These are phyloP conservation scores for Alternaria sp. DNA, from an alignment of 2,329 filamentous ascomycete species.

Conservation along the genomic window DNA sequence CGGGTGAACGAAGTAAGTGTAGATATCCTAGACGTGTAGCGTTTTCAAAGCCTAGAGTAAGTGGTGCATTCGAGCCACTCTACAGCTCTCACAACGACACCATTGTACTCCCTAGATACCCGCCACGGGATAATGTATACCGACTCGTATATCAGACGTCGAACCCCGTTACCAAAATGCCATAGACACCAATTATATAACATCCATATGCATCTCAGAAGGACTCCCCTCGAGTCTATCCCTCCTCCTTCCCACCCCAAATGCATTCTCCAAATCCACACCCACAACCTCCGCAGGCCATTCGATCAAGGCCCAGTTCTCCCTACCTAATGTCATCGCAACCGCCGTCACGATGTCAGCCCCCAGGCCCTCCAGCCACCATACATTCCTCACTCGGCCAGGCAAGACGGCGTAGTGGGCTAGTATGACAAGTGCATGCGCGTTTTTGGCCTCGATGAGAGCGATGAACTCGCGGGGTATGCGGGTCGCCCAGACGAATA, in stretches of 20 bases:
- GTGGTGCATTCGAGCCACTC: background rate
- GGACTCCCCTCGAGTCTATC: conserved; percentile 32
- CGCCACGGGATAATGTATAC: background rate
- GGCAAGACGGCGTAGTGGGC: conserved; percentile 52
- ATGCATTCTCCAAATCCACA: conserved; percentile 38
- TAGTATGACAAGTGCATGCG: conserved; percentile 49
- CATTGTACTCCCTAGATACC: background rate
- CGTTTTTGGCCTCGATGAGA: conserved; percentile 42
- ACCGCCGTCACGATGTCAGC: conserved; percentile 45
- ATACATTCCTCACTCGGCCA: conserved; percentile 45
- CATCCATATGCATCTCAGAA: conserved; percentile 40
- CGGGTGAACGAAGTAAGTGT: no score
- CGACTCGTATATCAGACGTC: background rate
- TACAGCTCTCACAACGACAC: background rate
- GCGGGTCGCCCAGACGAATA: conserved; percentile 44
- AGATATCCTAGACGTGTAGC: no score
- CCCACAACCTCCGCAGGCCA: conserved; percentile 45
- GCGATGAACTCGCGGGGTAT: conserved; percentile 43
- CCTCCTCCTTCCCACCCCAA: conserved; percentile 25
- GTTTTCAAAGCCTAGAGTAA: background rate
- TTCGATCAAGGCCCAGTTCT: conserved; percentile 43
- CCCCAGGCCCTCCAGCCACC: conserved; percentile 50
- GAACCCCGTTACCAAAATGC: background rate
- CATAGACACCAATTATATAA: conserved; percentile 28
- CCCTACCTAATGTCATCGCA: conserved; percentile 43